Evolutionary conservation across 2,329 filamentous ascomycete species (phyloP).

Genomic region (Curvularia hawaiiensis): DNA sequence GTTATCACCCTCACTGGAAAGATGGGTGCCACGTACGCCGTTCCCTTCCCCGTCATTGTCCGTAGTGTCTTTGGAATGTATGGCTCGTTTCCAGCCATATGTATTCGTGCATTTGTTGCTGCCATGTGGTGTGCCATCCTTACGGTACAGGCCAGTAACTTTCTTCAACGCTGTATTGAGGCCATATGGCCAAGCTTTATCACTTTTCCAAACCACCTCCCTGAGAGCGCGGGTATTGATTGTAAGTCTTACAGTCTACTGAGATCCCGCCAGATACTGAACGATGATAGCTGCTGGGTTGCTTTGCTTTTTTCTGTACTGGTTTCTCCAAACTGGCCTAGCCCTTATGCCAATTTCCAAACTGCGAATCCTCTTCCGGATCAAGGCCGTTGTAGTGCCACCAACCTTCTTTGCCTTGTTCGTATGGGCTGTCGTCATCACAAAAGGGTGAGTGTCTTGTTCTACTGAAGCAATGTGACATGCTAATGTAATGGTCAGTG

Average conservation of each 20-base stretch:
- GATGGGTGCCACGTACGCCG: constrained; percentile 48
- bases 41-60: constrained; percentile 51
- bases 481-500: constrained; percentile 17
- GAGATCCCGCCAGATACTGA: neutral
- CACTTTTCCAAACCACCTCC: constrained; percentile 47
- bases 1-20: constrained; percentile 56
- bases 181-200: constrained; percentile 50
- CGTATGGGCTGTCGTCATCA: constrained; percentile 52
- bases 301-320: constrained; percentile 59
- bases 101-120: constrained; percentile 51
- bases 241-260: constrained; percentile 22
- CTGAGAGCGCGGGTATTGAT: constrained; percentile 35
- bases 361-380: constrained; percentile 51
- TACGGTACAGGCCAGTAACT: constrained; percentile 53
- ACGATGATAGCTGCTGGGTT: constrained; percentile 50
- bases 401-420: constrained; percentile 53
- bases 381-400: constrained; percentile 52
- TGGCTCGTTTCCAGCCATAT: constrained; percentile 52
- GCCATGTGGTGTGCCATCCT: constrained; percentile 56
- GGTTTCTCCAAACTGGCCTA: constrained; percentile 54
- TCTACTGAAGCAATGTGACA: neutral
- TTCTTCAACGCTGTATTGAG: constrained; percentile 52
- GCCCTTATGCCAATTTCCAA: constrained; percentile 53
- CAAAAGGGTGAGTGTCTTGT: constrained; percentile 38
- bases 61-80: constrained; percentile 54